phyloP scores from a whole-genome alignment of 1,284 basidiomycete genomes.

The Blastosporella zonata region DNA sequence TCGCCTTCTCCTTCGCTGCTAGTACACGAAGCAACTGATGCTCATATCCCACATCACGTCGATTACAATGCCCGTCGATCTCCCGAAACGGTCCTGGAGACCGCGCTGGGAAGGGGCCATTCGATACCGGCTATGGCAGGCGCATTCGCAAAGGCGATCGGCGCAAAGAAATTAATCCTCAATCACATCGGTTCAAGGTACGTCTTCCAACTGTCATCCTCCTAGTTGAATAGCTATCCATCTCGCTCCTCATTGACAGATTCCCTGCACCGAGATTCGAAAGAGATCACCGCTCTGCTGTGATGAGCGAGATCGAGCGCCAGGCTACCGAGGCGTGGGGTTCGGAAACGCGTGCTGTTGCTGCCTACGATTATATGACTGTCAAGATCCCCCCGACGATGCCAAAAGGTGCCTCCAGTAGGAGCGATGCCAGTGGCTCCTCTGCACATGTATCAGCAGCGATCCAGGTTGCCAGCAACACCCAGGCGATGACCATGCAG shows the following conservation, averaged over 20 bases:
- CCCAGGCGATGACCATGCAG: conserved; percentile 13
- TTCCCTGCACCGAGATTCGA: conserved; percentile 44
- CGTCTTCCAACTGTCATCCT: neutral
- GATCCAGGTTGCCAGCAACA: neutral
- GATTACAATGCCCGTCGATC: conserved; percentile 47
- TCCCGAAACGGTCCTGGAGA: conserved; percentile 49
- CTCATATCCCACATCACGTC: conserved; percentile 59
- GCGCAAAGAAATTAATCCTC: conserved; percentile 66
- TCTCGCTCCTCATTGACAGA: conserved; percentile 27
- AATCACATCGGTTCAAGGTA: conserved; percentile 84
- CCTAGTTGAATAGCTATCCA: conserved; percentile 9
- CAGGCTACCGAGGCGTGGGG: conserved; percentile 64
- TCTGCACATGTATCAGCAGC: conserved; percentile 1
- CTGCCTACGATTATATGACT: conserved; percentile 69
- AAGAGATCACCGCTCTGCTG: conserved; percentile 35
- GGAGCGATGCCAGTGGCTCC: neutral
- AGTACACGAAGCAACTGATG: conserved; percentile 86
- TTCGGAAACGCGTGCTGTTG: conserved; percentile 40
- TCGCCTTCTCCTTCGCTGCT: conserved; percentile 50
- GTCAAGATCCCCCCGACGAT: conserved; percentile 43
- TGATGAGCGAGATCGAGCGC: conserved; percentile 63
- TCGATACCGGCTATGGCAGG: conserved; percentile 85
- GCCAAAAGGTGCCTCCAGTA: conserved; percentile 1
- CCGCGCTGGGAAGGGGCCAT: conserved; percentile 70
- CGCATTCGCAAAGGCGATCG: conserved; percentile 64